Percentiles rank a stretch among this genome's conserved stretches.
Evolutionary conservation across 1,284 basidiomycete genomes (phyloP).

Genomic region (Heterobasidion parviporum): DNA sequence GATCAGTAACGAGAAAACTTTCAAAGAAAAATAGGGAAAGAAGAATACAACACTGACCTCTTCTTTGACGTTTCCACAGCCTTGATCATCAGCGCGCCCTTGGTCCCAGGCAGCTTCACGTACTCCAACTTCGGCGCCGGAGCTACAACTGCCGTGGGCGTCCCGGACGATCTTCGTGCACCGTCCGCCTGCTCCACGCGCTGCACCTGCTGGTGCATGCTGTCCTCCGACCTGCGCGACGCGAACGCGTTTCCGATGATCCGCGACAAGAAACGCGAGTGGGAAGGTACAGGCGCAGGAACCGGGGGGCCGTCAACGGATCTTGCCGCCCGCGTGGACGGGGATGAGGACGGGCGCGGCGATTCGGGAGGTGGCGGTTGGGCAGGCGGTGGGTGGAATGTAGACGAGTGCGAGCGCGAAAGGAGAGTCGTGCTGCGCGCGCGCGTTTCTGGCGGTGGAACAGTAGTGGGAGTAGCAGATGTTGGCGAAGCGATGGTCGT

Average conservation of each 20-base stretch:
- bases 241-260: constrained; percentile 60
- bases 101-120: constrained; percentile 85
- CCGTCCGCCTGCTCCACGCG: constrained; percentile 15
- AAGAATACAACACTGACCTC: constrained; percentile 40
- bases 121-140: constrained; percentile 83
- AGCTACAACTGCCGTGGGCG: constrained; percentile 28
- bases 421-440: constrained; percentile 14
- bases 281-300: constrained; percentile 26
- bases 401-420: constrained; percentile 18
- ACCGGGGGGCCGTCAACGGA: constrained; percentile 21
- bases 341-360: constrained; percentile 6
- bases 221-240: constrained; percentile 49
- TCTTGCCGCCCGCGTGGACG: constrained; percentile 17
- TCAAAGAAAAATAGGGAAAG: background rate
- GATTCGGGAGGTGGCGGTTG: constrained; percentile 12
- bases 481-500: background rate
- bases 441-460: constrained; percentile 12
- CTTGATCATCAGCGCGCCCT: constrained; percentile 73
- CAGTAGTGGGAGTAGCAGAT: background rate
- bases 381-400: constrained; percentile 8
- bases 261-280: constrained; percentile 60
- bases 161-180: constrained; percentile 2
- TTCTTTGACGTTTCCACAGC: constrained; percentile 82
- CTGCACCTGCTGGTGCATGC: constrained; percentile 20
- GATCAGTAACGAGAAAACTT: constrained; percentile 5